phyloP scores from a whole-genome alignment of 2,329 filamentous ascomycete genomes.

The Trichoderma endophyticum region DNA sequence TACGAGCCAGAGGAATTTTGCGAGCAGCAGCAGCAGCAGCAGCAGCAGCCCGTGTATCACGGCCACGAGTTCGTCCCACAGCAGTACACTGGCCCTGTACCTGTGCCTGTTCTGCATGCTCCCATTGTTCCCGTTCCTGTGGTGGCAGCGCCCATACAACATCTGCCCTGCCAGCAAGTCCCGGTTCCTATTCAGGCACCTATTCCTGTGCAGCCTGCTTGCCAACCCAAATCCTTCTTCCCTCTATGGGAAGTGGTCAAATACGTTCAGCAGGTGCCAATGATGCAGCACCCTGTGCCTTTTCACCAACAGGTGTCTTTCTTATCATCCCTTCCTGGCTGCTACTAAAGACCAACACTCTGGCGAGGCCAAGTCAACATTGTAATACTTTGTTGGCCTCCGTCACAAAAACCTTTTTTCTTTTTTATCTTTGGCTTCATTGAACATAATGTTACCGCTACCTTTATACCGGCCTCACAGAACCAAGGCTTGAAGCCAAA shows the following conservation, averaged over 20 bases:
- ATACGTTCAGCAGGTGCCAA: slow-evolving; percentile 49
- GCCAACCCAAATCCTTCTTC: slow-evolving; percentile 47
- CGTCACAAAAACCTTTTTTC: background rate
- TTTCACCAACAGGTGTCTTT: slow-evolving; percentile 54
- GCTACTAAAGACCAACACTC: slow-evolving; percentile 35
- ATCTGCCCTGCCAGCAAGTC: slow-evolving; percentile 32
- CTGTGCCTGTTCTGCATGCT: slow-evolving; percentile 23
- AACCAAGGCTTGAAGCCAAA: slow-evolving; percentile 5
- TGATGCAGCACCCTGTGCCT: slow-evolving; percentile 47
- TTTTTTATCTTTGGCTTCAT: background rate
- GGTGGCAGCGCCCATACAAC: slow-evolving; percentile 22
- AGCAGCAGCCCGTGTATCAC: slow-evolving; percentile 36
- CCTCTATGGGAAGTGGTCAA: slow-evolving; percentile 52
- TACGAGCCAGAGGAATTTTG: slow-evolving; percentile 47
- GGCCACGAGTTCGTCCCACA: slow-evolving; percentile 46
- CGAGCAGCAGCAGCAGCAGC: slow-evolving; percentile 31
- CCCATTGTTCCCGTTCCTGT: slow-evolving; percentile 22
- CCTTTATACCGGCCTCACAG: background rate
- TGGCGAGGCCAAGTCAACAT: background rate
- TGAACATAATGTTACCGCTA: slow-evolving; percentile 5
- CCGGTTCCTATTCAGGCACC: slow-evolving; percentile 33
- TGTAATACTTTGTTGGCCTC: background rate
- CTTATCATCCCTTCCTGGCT: slow-evolving; percentile 51
- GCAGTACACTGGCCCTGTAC: slow-evolving; percentile 42
- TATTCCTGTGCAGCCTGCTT: slow-evolving; percentile 36